These are phyloP conservation scores for Epichloe sibirici DNA, from an alignment of 2,329 filamentous ascomycete genomes.

Conservation along the genomic window DNA sequence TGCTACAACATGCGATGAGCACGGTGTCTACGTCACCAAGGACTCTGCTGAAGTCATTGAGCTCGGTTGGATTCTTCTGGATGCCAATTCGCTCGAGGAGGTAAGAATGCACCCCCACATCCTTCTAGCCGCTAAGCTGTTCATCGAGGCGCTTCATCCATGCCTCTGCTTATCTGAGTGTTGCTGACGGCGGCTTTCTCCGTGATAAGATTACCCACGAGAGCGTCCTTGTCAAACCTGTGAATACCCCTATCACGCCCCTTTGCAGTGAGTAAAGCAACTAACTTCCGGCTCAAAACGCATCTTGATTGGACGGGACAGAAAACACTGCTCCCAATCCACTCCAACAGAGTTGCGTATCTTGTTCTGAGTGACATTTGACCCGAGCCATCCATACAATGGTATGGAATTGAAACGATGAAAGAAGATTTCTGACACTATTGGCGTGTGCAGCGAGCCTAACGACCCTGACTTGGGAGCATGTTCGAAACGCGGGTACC, in stretches of 20 bases:
- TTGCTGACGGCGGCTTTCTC: slow-evolving; percentile 6
- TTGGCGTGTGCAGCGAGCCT: slow-evolving; percentile 60
- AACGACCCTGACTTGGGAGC: slow-evolving; percentile 97
- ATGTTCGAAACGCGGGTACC: slow-evolving; percentile 91
- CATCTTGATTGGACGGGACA: neutral
- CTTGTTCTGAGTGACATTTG: neutral
- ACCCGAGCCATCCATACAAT: neutral
- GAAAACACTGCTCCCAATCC: neutral
- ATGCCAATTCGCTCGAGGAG: slow-evolving; percentile 86
- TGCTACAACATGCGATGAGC: slow-evolving; percentile 96
- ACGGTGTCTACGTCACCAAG: slow-evolving; percentile 98
- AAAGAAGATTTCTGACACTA: neutral
- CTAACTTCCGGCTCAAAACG: slow-evolving; percentile 11
- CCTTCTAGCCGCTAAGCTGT: neutral
- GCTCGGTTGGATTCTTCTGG: slow-evolving; percentile 92
- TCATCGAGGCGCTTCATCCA: slow-evolving; percentile 2
- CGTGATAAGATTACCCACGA: slow-evolving; percentile 72
- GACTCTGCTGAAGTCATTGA: slow-evolving; percentile 99
- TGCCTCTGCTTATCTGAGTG: slow-evolving; percentile 5
- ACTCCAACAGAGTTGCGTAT: neutral
- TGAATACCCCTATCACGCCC: slow-evolving; percentile 97
- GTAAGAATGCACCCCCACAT: slow-evolving; percentile 38
- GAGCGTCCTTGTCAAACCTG: slow-evolving; percentile 91
- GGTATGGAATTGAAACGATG: neutral
- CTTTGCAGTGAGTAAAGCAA: slow-evolving; percentile 76